Evolutionary conservation across 345 rosid genomes (phyloP).

Genomic region (Psidium friedrichsthalianum): DNA sequence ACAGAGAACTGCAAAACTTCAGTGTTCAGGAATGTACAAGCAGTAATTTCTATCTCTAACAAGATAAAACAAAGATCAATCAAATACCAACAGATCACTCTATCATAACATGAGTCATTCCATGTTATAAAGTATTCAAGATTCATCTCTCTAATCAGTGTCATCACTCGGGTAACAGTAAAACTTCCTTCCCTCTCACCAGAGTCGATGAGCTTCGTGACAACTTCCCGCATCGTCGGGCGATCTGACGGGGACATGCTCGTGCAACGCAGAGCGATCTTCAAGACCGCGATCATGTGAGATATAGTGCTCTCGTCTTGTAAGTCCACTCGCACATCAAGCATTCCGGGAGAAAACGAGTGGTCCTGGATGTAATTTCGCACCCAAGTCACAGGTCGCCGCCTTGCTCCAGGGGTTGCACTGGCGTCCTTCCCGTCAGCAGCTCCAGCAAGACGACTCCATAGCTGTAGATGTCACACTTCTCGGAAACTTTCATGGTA

Average conservation of each 20-base stretch:
- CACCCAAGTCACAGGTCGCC: constrained; percentile 90
- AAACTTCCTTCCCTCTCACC: constrained; percentile 18
- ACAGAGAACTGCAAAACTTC: neutral
- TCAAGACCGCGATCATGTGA: constrained; percentile 65
- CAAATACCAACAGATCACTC: neutral
- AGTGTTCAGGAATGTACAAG: neutral
- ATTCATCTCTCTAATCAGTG: constrained; percentile 1
- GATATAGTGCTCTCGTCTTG: constrained; percentile 38
- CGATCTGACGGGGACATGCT: constrained; percentile 52
- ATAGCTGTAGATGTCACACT: constrained; percentile 85
- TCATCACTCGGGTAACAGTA: constrained; percentile 10
- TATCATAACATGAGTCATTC: neutral
- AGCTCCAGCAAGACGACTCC: constrained; percentile 78
- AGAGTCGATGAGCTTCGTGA: constrained; percentile 62
- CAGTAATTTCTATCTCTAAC: neutral
- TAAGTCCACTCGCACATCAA: constrained; percentile 42
- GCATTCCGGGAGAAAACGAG: constrained; percentile 44
- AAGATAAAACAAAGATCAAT: neutral
- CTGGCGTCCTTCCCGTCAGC: constrained; percentile 70
- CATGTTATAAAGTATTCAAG: neutral
- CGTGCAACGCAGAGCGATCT: constrained; percentile 74
- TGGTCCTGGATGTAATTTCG: constrained; percentile 38
- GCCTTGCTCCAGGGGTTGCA: constrained; percentile 85
- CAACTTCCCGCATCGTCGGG: constrained; percentile 70
- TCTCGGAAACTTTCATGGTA: constrained; percentile 91